Evolutionary conservation across 2,329 filamentous ascomycete genomes (phyloP), one percentile per base, ranked within the genome.

Genomic region (Scleromitrula shiraiana): DNA sequence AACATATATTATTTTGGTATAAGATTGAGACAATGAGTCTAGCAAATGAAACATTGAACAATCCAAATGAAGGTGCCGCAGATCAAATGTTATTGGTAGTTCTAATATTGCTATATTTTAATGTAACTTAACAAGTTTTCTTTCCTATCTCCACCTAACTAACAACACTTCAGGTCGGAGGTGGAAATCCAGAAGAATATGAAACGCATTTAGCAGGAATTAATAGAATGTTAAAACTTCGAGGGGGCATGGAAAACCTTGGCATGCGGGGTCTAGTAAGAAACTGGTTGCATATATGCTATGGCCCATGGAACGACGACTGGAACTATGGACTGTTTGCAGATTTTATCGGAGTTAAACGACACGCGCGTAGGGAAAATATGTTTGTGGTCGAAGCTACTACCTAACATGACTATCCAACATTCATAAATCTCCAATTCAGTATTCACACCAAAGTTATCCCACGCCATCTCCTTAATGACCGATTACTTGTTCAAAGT

Each of bases 71-170:
- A 23, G 53, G 44, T 5, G 46, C 48, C 3, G 52, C 49, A 17
- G 56, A 59, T 46, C 47, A 59, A 23, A 56, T 57, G 54, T 50
- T 59, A 9, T 41, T 57, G 27, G 50, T 53, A 8, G 52, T 50
- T 9, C 29, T 59, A 32, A 49, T 58, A 17, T 35, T 59, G 22
- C 24, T 57, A 8, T 53, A 56, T 33, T 58, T 57, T 27, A 56
- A 56, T 37, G 52, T 53, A 27, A 48, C 50, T 42, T 20, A n/a
- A 8, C n/a, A 5, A 9, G 12, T 37, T 12, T 15, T 15, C 2
- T 19, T 15, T 27, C 26, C 9, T 5, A 19, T 3, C 20, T 12
- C 2, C 8, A 42, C 8, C 19, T 22, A 22, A 9, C 27, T 33
- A n/a, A 43, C 8, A 35, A 24, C 8, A 9, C 8, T n/a, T n/a